A percentile compares a stretch with the other conserved stretches of the same genome.
phyloP scores from a whole-genome alignment of 1,139 yeast species.

The Chernovozyma aurita region DNA sequence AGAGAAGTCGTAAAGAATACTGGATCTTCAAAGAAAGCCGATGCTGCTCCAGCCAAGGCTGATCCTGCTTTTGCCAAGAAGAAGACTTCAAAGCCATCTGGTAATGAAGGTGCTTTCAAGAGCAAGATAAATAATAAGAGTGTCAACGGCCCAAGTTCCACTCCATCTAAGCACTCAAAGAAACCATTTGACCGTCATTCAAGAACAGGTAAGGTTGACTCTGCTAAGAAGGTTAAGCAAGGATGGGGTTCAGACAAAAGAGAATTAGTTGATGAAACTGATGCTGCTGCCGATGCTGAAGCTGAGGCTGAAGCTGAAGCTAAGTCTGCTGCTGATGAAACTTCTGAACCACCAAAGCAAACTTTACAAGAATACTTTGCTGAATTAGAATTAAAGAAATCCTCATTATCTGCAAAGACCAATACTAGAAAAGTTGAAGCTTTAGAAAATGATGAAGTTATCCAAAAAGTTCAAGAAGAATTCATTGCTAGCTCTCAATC shows the following conservation, averaged over 20 bases:
- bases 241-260: conserved; percentile 77
- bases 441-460: conserved; percentile 55
- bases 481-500: conserved; percentile 52
- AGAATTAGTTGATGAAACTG: conserved; percentile 58
- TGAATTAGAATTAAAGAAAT: conserved; percentile 50
- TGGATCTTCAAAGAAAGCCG: conserved; percentile 86
- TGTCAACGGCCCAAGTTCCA: conserved; percentile 54
- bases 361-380: conserved; percentile 73
- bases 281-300: conserved; percentile 59
- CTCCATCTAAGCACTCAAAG: conserved; percentile 55
- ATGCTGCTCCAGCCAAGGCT: conserved; percentile 78
- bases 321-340: conserved; percentile 32
- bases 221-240: conserved; percentile 77
- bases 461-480: conserved; percentile 54
- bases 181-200: conserved; percentile 78
- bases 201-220: conserved; percentile 77
- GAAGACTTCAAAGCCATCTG: conserved; percentile 61
- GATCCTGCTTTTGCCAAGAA: conserved; percentile 80
- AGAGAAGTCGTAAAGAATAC: conserved; percentile 78
- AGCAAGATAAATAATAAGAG: conserved; percentile 72
- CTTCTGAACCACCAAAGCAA: conserved; percentile 42
- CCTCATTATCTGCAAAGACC: conserved; percentile 37
- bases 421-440: conserved; percentile 57
- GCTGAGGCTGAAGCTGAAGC: conserved; percentile 39
- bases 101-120: conserved; percentile 88